Evolutionary conservation across 768 basidiomycete genomes (phyloP).

Genomic region (Boletus pseudopeckii): DNA sequence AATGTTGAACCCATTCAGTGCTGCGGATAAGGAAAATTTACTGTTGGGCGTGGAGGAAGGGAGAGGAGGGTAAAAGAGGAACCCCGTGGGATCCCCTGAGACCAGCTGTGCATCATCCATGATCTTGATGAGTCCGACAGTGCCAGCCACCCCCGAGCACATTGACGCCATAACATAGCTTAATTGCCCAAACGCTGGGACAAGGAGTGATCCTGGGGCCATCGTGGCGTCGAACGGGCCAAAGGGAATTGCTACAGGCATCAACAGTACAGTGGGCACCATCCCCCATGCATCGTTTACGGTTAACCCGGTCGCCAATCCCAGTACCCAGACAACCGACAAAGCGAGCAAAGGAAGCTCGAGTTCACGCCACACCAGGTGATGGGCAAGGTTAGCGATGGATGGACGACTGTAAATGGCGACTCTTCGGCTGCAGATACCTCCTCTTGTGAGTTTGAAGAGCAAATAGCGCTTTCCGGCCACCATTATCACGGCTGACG

Average conservation of each 20-base stretch:
- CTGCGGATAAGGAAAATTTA: neutral
- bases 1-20: neutral
- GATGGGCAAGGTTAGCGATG: neutral
- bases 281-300: neutral
- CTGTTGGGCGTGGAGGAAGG: neutral
- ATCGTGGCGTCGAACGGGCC: neutral
- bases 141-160: neutral
- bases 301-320: slow-evolving; percentile 1
- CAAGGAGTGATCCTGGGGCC: neutral
- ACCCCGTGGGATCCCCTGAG: neutral
- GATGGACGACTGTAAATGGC: neutral
- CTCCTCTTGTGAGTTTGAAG: neutral
- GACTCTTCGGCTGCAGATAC: slow-evolving; percentile 2
- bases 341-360: slow-evolving; percentile 3
- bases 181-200: too few species aligned
- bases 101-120: neutral
- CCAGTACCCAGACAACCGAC: neutral
- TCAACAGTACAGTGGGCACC: neutral
- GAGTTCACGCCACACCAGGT: neutral
- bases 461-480: slow-evolving; percentile 2
- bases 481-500: slow-evolving; percentile 2
- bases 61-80: neutral
- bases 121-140: too few species aligned
- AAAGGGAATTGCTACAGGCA: neutral
- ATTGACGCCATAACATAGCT: neutral